Evolutionary conservation across 2,329 filamentous ascomycete species (phyloP).

Genomic region (Ceratocystis ficicola): DNA sequence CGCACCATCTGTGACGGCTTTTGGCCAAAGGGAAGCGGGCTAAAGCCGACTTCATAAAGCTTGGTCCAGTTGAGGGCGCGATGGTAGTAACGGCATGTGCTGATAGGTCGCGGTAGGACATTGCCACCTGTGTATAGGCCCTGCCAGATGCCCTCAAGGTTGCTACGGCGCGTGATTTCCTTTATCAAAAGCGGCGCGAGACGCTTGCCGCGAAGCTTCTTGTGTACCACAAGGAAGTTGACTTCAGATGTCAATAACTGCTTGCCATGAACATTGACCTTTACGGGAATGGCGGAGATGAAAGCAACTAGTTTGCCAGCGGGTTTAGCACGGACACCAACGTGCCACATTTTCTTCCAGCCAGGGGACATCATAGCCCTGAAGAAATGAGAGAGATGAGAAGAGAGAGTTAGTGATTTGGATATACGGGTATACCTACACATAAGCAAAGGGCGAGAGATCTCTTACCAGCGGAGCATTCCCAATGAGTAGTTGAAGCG

Average conservation of each 20-base stretch:
- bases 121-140: conserved; percentile 92
- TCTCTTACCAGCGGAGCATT: conserved; percentile 70
- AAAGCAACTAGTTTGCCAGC: conserved; percentile 86
- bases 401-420: no score
- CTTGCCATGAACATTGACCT: conserved; percentile 66
- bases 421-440: no score
- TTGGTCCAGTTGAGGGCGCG: conserved; percentile 92
- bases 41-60: conserved; percentile 88
- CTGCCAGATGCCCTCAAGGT: conserved; percentile 77
- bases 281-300: conserved; percentile 84
- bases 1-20: conserved; percentile 76
- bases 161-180: conserved; percentile 88
- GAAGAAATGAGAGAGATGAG: neutral
- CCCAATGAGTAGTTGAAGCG: conserved; percentile 88
- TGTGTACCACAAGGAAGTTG: conserved; percentile 97
- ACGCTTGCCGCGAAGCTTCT: conserved; percentile 88
- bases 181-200: conserved; percentile 92
- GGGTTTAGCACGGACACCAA: conserved; percentile 74
- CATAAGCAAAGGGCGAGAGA: neutral
- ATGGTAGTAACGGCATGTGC: conserved; percentile 91
- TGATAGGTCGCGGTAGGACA: conserved; percentile 80
- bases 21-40: conserved; percentile 68
- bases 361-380: conserved; percentile 86
- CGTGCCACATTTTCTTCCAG: conserved; percentile 89
- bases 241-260: conserved; percentile 74